Conservation (phyloP, 164 flowering plant genomes). For the Dillenia turbinata region DNA sequence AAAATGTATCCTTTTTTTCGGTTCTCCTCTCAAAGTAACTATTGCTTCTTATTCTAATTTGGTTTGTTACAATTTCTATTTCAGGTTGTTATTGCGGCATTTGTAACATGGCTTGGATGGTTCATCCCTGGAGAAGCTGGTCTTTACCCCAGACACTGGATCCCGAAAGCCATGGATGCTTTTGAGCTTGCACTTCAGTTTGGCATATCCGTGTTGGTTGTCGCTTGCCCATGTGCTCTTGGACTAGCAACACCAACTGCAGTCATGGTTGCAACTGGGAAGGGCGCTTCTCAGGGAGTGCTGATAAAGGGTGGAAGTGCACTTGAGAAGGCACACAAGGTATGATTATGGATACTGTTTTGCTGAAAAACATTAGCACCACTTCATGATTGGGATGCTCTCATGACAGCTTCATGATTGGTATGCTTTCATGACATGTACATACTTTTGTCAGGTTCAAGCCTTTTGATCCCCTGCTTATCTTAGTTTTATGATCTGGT, state of each 20-base stretch:
- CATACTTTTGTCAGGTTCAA: too few species aligned
- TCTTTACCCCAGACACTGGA: conserved; percentile 67
- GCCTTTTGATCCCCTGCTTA: too few species aligned
- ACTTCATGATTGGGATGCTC: too few species aligned
- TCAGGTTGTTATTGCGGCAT: conserved; percentile 75
- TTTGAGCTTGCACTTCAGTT: conserved; percentile 94
- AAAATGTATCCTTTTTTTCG: too few species aligned
- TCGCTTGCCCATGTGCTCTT: conserved; percentile 98
- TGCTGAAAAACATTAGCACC: not conserved
- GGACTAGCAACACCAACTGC: conserved; percentile 98
- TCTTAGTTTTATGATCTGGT: too few species aligned
- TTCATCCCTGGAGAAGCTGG: conserved; percentile 68
- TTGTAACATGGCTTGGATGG: conserved; percentile 87
- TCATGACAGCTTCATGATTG: too few species aligned
- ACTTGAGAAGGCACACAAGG: conserved; percentile 90
- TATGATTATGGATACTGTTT: conserved; percentile 10
- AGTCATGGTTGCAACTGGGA: conserved; percentile 94
- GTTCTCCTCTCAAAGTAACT: too few species aligned
- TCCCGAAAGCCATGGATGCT: conserved; percentile 75
- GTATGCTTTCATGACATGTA: too few species aligned
- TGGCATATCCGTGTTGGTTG: conserved; percentile 88
- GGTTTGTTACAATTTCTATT: not conserved
- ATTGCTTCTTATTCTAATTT: too few species aligned
- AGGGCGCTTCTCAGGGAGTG: conserved; percentile 93
- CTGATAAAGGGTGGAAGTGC: conserved; percentile 96